Evolutionary conservation across 352 stramenopile genomes (phyloP), one percentile per base, ranked within the genome.

Genomic region (Albugo laibachii): DNA sequence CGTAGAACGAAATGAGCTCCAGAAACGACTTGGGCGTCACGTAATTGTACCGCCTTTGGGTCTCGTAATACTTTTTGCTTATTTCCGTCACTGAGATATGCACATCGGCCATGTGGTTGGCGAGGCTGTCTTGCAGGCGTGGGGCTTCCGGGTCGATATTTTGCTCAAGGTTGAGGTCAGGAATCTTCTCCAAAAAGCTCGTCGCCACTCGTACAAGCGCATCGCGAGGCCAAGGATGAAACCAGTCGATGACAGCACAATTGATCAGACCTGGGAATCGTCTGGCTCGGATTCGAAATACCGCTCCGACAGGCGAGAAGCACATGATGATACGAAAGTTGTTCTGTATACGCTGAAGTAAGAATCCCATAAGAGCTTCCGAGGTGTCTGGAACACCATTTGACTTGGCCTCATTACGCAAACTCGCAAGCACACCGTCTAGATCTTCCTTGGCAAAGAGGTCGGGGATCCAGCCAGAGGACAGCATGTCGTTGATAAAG

Each of bases 1-100:
- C 95, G 74, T 98, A 99, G 53, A 98, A 97, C 31, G 69, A 83
- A 41, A 99, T 98, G 12, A 98, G 67, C 64, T 98, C 93, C 18
- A 99, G 69, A 66, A 97, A 99, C 55, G 82, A 97, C 69, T 98
- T 98, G 6, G 94, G 94, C 37, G 94, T 98, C 45, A 97, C 92
- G 60, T 99, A 98, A 61, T 98, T 98, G 82, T 97, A 97, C 8
- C 94, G 76, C 0, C 91, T 69, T 57, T 97, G 88, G 6, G 83
- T 95, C 52, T 97, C 81, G 50, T 95, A 83, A 70, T 97, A 99
- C 54, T 81, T 77, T 47, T 89, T 83, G 31, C 82, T 96, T 69
- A 95, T 95, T 49, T 96, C 83, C 1, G 82, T 96, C 39, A 99
- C 94, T 10, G 82, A 95, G 56, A 98, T 89, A 65, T 98, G 93